Conservation (phyloP, 345 rosid species). For the Aquilaria sinensis region DNA sequence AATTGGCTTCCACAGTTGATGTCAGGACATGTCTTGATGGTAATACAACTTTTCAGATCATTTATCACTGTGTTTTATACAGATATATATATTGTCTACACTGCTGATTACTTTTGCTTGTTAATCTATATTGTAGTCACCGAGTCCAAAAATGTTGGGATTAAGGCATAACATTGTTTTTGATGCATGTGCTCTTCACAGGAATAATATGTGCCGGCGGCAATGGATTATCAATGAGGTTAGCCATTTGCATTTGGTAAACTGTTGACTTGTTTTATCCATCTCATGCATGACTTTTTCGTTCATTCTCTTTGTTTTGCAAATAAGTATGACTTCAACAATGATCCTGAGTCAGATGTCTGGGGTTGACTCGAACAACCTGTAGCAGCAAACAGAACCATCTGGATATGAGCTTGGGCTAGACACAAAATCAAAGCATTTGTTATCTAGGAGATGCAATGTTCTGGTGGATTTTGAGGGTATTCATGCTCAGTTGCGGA, state of each 20-base stretch:
- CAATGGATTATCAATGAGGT: slow-evolving; percentile 97
- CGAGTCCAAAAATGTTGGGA: neutral
- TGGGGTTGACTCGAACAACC: too few species aligned
- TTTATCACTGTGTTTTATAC: neutral
- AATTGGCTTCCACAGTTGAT: slow-evolving; percentile 79
- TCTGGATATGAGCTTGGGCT: too few species aligned
- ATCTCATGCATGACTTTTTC: too few species aligned
- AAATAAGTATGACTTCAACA: too few species aligned
- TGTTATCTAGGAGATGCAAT: too few species aligned
- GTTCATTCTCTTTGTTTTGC: too few species aligned
- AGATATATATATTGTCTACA: too few species aligned
- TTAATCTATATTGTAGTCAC: slow-evolving; percentile 8
- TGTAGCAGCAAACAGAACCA: too few species aligned
- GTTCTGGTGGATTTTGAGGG: too few species aligned
- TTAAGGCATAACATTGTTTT: slow-evolving; percentile 1
- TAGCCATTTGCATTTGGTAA: slow-evolving; percentile 20
- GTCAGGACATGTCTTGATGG: slow-evolving; percentile 89
- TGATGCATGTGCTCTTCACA: slow-evolving; percentile 23
- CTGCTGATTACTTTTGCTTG: neutral
- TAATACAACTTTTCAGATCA: slow-evolving; percentile 22
- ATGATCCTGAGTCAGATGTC: too few species aligned
- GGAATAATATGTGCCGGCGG: slow-evolving; percentile 98
- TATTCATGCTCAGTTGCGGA: too few species aligned
- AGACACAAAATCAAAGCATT: too few species aligned
- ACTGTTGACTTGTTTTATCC: neutral